These are phyloP conservation scores for Pseudovirgaria hyperparasitica DNA, from an alignment of 2,329 filamentous ascomycete genomes.

Conservation along the genomic window DNA sequence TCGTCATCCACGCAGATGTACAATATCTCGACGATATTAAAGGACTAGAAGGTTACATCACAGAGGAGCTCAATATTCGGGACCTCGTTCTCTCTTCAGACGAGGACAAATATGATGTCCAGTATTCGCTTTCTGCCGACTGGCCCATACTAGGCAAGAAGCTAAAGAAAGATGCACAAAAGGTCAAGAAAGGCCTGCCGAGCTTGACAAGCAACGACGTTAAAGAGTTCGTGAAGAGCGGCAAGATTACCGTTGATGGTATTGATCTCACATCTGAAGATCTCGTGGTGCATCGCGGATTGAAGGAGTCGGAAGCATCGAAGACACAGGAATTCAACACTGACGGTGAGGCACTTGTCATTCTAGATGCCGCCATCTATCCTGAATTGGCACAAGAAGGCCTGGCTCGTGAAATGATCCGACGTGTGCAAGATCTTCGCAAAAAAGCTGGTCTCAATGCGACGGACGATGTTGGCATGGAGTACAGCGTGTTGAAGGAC, in stretches of 20 bases:
- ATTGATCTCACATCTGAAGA: constrained; percentile 75
- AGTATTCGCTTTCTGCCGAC: constrained; percentile 81
- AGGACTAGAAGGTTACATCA: constrained; percentile 77
- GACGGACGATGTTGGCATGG: constrained; percentile 93
- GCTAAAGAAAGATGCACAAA: constrained; percentile 85
- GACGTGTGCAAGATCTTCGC: constrained; percentile 79
- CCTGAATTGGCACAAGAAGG: constrained; percentile 81
- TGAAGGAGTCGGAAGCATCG: constrained; percentile 59
- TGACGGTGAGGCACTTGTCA: constrained; percentile 78
- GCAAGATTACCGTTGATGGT: constrained; percentile 70
- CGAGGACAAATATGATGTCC: constrained; percentile 82
- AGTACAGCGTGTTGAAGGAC: constrained; percentile 71
- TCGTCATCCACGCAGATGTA: constrained; percentile 75
- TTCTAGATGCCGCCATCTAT: constrained; percentile 73
- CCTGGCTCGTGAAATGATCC: constrained; percentile 81
- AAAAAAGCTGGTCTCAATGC: constrained; percentile 87
- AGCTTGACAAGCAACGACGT: constrained; percentile 67
- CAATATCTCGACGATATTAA: constrained; percentile 78
- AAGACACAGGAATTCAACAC: constrained; percentile 76
- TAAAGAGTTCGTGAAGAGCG: constrained; percentile 60
- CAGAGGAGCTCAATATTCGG: constrained; percentile 81
- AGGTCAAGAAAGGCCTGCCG: constrained; percentile 83
- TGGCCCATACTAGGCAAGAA: constrained; percentile 95
- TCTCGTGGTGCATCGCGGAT: constrained; percentile 65
- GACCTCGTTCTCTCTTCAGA: constrained; percentile 75